Percentiles rank a stretch among this genome's conserved stretches.
phyloP scores from a whole-genome alignment of 2,329 filamentous ascomycete species.

The Podosphaera xanthii region DNA sequence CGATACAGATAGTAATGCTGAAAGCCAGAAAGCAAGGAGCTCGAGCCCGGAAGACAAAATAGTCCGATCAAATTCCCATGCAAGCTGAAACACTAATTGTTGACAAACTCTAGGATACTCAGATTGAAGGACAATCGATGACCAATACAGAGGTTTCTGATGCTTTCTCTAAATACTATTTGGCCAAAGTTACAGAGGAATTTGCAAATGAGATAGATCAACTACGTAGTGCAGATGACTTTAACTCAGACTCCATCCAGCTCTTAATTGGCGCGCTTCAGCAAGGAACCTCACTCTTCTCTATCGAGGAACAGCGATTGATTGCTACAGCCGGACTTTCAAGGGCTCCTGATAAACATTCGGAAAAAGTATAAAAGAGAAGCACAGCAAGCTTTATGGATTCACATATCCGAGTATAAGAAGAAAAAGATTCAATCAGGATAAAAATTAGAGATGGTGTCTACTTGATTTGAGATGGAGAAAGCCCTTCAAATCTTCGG shows the following conservation, averaged over 20 bases:
- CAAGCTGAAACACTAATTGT: neutral
- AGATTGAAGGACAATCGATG: neutral
- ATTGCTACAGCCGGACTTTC: slow-evolving; percentile 7
- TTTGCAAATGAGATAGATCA: slow-evolving; percentile 54
- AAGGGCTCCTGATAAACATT: no score
- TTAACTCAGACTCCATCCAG: slow-evolving; percentile 38
- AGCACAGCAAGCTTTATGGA: no score
- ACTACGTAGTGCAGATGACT: slow-evolving; percentile 45
- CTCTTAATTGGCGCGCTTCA: slow-evolving; percentile 45
- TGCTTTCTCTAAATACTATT: slow-evolving; percentile 40
- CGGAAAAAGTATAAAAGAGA: no score
- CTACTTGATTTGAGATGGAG: no score
- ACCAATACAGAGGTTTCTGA: slow-evolving; percentile 7
- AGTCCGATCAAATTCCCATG: neutral
- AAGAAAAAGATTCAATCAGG: no score
- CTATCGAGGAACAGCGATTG: slow-evolving; percentile 24
- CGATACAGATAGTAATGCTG: slow-evolving; percentile 7
- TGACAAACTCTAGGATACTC: neutral
- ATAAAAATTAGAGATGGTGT: no score
- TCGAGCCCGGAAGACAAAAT: neutral
- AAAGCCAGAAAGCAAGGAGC: neutral
- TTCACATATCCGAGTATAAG: no score
- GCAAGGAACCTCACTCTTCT: slow-evolving; percentile 42
- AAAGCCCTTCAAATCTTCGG: no score
- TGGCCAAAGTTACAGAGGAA: slow-evolving; percentile 45